Evolutionary conservation across 2,329 filamentous ascomycete genomes (phyloP), one percentile per base, ranked within the genome.

Genomic region (Diaporthe sp.): DNA sequence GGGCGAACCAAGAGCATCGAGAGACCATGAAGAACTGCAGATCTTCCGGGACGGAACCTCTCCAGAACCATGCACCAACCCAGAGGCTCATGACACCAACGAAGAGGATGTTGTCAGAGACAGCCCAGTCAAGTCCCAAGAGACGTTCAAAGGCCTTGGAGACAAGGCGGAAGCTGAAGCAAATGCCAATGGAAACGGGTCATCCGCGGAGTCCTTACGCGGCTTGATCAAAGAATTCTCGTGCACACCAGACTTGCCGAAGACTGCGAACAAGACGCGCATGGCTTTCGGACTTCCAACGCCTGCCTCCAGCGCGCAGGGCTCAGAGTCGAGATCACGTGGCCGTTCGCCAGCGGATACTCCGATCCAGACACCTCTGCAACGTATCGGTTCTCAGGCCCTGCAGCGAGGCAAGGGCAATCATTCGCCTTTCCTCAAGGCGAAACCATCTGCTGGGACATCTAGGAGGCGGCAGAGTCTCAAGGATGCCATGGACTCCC

Each of bases 301-400:
- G 81, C 88, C 76, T 79, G 84, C 74, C 28, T 82, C 79, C 33
- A 83, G 80, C 67, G 77, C 72, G 8, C 77, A 77, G 55, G 74
- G 73, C 69, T 60, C 77, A 17, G 73, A 74, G 13, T 72, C 76
- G 9, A 77, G 38, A 66, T 30, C 30, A n/a, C 30, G 45, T 13
- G 50, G 64, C 58, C 52, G 35, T 22, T 74, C 45, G 8, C 72
- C 60, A 52, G 58, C 66, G 12, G 74, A 72, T 13, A 78, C 77
- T 6, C 75, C 80, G 6, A 80, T 76, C 75, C 77, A 68, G 77
- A 90, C 89, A 0, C 89, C 89, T 4, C 82, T 91, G 5, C 88
- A 91, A 76, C 87, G 89, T 57, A 84, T 91, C 40, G 87, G 88
- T 22, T 84, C 83, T 42, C 84, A 83, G 74, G 89, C 89, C 1